A percentile compares a stretch with the other conserved stretches of the same genome.
Conservation (phyloP, 225 moss, liverwort and hornwort genomes). For the Ulota crispa region DNA sequence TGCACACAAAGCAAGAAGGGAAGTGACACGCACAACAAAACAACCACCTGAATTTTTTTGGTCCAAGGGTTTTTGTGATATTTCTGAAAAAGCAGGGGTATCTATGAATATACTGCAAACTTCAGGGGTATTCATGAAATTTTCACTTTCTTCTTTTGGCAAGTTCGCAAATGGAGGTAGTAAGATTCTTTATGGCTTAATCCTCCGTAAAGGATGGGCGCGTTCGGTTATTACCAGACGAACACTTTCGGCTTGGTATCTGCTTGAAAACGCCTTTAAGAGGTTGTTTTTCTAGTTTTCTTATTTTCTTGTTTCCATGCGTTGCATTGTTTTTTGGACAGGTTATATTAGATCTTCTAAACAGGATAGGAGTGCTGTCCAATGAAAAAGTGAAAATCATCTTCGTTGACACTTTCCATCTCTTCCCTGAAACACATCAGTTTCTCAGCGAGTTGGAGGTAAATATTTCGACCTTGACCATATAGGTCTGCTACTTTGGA, state of each 20-base stretch:
- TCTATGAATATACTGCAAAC: too few relatives aligned
- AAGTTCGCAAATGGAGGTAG: slow-evolving; percentile 16
- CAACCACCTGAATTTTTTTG: too few relatives aligned
- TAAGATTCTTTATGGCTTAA: not conserved
- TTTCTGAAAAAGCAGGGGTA: too few relatives aligned
- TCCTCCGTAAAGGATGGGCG: not conserved
- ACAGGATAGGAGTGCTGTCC: slow-evolving; percentile 65
- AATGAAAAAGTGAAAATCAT: slow-evolving; percentile 75
- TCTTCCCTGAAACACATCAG: slow-evolving; percentile 78
- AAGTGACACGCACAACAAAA: too few relatives aligned
- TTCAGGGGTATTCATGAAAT: too few relatives aligned
- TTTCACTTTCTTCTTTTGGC: not conserved
- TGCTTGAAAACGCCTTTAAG: slow-evolving; percentile 2
- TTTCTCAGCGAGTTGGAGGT: slow-evolving; percentile 82
- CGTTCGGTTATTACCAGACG: not conserved
- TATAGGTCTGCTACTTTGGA: not conserved
- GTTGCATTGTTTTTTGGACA: slow-evolving; percentile 35
- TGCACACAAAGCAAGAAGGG: too few relatives aligned
- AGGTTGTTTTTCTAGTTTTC: slow-evolving; percentile 6
- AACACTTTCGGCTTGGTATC: not conserved
- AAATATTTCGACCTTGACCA: slow-evolving; percentile 13
- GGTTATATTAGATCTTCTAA: slow-evolving; percentile 85
- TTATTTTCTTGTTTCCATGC: slow-evolving; percentile 3
- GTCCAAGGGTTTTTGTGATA: too few relatives aligned
- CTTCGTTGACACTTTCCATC: slow-evolving; percentile 91